phyloP scores from a whole-genome alignment of 495 filamentous ascomycete genomes.

The Neurospora pannonica region DNA sequence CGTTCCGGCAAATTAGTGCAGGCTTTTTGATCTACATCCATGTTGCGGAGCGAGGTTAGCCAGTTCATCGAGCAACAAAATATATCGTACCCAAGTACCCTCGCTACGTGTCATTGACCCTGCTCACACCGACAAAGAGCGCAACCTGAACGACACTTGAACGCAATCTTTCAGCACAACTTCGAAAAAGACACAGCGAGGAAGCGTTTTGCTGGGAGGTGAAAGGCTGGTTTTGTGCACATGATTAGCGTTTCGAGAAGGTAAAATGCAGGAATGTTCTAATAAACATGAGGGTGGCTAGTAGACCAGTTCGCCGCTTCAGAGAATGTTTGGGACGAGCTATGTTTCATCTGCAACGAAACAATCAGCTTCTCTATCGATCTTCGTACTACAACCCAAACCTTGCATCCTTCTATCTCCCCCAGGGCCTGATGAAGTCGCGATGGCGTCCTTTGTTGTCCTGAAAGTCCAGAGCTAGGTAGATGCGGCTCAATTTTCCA shows the following conservation, averaged over 20 bases:
- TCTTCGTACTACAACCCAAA: background rate
- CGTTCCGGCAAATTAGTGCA: background rate
- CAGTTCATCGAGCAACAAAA: background rate
- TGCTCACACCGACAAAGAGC: background rate
- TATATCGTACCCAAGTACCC: background rate
- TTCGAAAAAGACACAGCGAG: conserved; percentile 4
- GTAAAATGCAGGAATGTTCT: background rate
- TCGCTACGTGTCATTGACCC: background rate
- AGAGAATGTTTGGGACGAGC: background rate
- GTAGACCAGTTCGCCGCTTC: background rate
- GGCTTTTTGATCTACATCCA: background rate
- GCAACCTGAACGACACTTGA: background rate
- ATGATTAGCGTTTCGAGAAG: background rate
- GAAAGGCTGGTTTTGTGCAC: background rate
- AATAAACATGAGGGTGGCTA: background rate
- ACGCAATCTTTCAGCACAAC: background rate
- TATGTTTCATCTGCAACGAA: background rate
- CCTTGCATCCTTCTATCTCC: background rate
- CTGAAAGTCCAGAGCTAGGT: background rate
- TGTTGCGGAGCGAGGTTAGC: background rate
- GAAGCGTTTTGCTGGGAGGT: background rate
- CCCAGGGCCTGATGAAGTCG: background rate
- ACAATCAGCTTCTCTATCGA: background rate
- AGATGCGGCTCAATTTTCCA: background rate
- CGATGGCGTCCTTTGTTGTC: background rate